phyloP scores from a whole-genome alignment of 805 yeast species.

The Kodamaea laetipori region DNA sequence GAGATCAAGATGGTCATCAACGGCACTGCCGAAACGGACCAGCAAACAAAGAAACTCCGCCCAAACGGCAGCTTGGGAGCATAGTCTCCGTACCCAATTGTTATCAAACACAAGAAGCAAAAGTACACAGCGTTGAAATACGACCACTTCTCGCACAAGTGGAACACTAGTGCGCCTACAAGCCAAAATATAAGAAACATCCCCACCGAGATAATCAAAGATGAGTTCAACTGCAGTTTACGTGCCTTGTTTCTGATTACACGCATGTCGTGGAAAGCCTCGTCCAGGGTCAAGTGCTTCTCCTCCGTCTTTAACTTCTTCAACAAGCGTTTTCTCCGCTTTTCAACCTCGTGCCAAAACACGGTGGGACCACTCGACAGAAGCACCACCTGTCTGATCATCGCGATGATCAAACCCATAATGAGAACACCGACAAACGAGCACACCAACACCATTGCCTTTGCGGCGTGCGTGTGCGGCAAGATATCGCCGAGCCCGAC shows the following conservation, averaged over 20 bases:
- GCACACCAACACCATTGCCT: slow-evolving; percentile 61
- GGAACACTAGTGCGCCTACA: slow-evolving; percentile 69
- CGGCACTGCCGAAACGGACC: slow-evolving; percentile 86
- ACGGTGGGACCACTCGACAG: slow-evolving; percentile 64
- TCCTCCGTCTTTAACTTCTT: slow-evolving; percentile 20
- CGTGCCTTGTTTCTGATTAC: slow-evolving; percentile 47
- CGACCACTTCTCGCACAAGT: slow-evolving; percentile 64
- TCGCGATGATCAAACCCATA: slow-evolving; percentile 71
- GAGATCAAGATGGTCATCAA: slow-evolving; percentile 81
- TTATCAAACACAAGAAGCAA: slow-evolving; percentile 69
- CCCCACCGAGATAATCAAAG: slow-evolving; percentile 41
- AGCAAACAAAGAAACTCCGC: slow-evolving; percentile 67
- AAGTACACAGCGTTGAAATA: slow-evolving; percentile 76
- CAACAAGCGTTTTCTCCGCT: slow-evolving; percentile 40
- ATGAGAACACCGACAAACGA: slow-evolving; percentile 70
- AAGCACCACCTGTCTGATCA: slow-evolving; percentile 65
- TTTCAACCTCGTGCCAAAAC: slow-evolving; percentile 66
- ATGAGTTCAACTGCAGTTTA: slow-evolving; percentile 37
- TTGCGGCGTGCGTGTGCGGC: slow-evolving; percentile 55
- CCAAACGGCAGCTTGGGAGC: slow-evolving; percentile 67
- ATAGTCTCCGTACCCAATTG: slow-evolving; percentile 85
- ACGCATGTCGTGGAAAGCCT: slow-evolving; percentile 60
- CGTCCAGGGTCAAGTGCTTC: slow-evolving; percentile 30
- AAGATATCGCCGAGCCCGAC: slow-evolving; percentile 79
- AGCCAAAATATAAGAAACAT: slow-evolving; percentile 65